These are phyloP conservation scores for Verticillium zaregamsianum DNA, from an alignment of 2,329 filamentous ascomycete genomes.

Conservation along the genomic window DNA sequence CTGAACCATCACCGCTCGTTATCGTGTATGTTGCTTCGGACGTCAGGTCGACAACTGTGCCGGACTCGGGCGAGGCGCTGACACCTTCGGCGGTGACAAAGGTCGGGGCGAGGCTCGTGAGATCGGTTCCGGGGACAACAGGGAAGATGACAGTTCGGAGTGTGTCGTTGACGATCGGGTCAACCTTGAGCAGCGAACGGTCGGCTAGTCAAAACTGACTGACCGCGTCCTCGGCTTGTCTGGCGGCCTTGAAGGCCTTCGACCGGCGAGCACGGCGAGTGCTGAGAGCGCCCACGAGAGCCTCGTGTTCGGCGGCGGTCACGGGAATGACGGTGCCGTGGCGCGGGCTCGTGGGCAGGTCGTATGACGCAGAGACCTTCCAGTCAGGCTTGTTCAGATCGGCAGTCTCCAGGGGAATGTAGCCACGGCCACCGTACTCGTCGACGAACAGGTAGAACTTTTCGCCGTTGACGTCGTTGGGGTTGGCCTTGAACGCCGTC, in stretches of 20 bases:
- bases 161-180: conserved; percentile 12
- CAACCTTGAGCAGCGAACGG: conserved; percentile 9
- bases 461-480: conserved; percentile 42
- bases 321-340: conserved; percentile 51
- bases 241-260: conserved; percentile 1
- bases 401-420: conserved; percentile 47
- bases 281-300: conserved; percentile 18
- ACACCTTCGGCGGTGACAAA: conserved; percentile 14
- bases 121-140: conserved; percentile 14
- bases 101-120: conserved; percentile 13
- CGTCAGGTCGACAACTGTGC: conserved; percentile 13
- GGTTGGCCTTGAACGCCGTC: conserved; percentile 46
- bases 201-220: conserved; percentile 11
- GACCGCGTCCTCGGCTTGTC: conserved; percentile 7
- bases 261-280: conserved; percentile 32
- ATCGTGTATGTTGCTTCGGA: conserved; percentile 13
- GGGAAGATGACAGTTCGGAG: conserved; percentile 12
- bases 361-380: conserved; percentile 40
- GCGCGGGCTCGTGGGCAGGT: conserved; percentile 42
- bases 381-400: conserved; percentile 44
- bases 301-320: conserved; percentile 38
- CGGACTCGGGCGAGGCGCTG: conserved; percentile 13
- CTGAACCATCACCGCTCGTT: conserved; percentile 1
- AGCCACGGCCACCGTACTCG: conserved; percentile 46
- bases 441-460: conserved; percentile 54